Evolutionary conservation across 129 eudicot species (phyloP).

Genomic region (Saposhnikovia divaricata): DNA sequence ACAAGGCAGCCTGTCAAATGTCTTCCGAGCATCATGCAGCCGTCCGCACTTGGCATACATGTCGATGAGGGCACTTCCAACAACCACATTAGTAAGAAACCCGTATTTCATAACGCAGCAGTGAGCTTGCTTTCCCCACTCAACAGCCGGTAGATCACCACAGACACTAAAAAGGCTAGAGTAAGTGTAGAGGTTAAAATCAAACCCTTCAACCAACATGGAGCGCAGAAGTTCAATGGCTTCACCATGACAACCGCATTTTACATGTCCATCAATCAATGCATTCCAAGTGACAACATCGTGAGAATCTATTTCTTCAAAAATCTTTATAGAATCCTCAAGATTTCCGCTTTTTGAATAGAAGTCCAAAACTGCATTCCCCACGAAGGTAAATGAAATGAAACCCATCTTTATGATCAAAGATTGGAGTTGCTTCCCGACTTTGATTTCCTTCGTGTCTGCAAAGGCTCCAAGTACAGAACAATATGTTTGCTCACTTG

Average conservation of each 20-base stretch:
- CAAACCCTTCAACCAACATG: conserved; percentile 49
- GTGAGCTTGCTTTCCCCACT: conserved; percentile 81
- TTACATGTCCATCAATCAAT: conserved; percentile 46
- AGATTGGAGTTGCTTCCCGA: conserved; percentile 52
- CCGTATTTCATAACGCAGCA: conserved; percentile 40
- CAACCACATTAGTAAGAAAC: conserved; percentile 45
- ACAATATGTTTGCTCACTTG: conserved; percentile 54
- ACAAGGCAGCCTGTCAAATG: conserved; percentile 43
- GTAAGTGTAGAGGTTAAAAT: conserved; percentile 50
- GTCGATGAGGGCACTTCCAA: conserved; percentile 62
- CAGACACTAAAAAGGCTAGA: conserved; percentile 65
- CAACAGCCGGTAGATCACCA: conserved; percentile 57
- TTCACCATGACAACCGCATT: conserved; percentile 26
- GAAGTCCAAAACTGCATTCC: conserved; percentile 53
- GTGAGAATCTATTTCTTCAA: conserved; percentile 38
- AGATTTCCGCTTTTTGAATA: conserved; percentile 38
- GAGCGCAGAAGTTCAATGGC: conserved; percentile 30
- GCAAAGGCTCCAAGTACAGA: conserved; percentile 52
- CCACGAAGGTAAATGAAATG: conserved; percentile 37
- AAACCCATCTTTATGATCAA: conserved; percentile 50
- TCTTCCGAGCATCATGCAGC: conserved; percentile 36
- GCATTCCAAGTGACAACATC: conserved; percentile 65
- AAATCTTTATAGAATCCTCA: conserved; percentile 34
- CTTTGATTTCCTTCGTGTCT: conserved; percentile 21
- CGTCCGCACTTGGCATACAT: conserved; percentile 81